phyloP scores from a whole-genome alignment of 306 rosid genomes.

The Sophora flavescens region DNA sequence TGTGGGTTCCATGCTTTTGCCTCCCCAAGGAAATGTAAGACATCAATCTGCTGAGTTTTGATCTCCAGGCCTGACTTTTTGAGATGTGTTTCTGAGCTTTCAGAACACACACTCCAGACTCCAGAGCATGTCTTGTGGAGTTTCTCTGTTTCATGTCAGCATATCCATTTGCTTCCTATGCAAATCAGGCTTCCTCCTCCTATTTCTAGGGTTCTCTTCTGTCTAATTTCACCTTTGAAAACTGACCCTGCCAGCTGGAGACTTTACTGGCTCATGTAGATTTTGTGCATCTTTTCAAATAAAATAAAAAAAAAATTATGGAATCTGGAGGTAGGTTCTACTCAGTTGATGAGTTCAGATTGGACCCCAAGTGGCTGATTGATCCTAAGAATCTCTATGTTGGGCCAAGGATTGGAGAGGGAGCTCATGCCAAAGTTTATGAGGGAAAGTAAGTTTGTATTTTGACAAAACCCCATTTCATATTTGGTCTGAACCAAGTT shows the following conservation, averaged over 20 bases:
- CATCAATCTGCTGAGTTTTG: slow-evolving; percentile 64
- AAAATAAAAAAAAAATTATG: slow-evolving; percentile 52
- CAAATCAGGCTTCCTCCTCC: slow-evolving; percentile 43
- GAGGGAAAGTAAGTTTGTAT: slow-evolving; percentile 85
- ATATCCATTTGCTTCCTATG: slow-evolving; percentile 54
- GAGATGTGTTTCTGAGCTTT: slow-evolving; percentile 72
- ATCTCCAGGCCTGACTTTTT: slow-evolving; percentile 62
- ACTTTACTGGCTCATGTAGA: slow-evolving; percentile 45
- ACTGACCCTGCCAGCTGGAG: slow-evolving; percentile 31
- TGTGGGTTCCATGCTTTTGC: slow-evolving; percentile 80
- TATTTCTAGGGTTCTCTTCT: slow-evolving; percentile 47
- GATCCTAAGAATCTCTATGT: slow-evolving; percentile 85
- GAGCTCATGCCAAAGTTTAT: slow-evolving; percentile 96
- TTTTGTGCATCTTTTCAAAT: slow-evolving; percentile 27
- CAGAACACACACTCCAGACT: slow-evolving; percentile 32
- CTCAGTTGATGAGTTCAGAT: slow-evolving; percentile 81
- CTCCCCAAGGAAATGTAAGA: slow-evolving; percentile 59
- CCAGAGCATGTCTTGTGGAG: slow-evolving; percentile 64
- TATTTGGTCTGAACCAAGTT: slow-evolving; percentile 34
- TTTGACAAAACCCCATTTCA: slow-evolving; percentile 8
- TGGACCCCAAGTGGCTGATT: slow-evolving; percentile 84
- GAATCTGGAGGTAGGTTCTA: slow-evolving; percentile 83
- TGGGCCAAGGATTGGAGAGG: slow-evolving; percentile 93
- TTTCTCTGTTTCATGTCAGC: slow-evolving; percentile 63
- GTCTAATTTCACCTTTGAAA: slow-evolving; percentile 28